These are phyloP conservation scores for Blastobotrys buckinghamii DNA, from an alignment of 1,139 yeast species.

Conservation along the genomic window DNA sequence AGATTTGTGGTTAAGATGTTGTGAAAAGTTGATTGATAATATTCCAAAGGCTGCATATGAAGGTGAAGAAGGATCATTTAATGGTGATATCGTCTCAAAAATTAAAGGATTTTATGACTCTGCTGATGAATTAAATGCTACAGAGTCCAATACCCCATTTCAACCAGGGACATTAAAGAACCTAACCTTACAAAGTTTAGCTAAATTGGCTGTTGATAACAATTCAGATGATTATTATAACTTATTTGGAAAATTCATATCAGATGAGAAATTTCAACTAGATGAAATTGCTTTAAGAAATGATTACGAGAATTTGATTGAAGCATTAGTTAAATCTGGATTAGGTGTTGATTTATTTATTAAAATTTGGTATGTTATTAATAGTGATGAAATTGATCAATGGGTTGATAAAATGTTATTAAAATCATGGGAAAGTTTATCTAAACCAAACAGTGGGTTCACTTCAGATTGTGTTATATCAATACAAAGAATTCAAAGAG, in stretches of 20 bases:
- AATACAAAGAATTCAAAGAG: constrained; percentile 35
- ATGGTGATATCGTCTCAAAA: background rate
- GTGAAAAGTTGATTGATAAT: constrained; percentile 6
- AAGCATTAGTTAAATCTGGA: constrained; percentile 26
- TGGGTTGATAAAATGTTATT: constrained; percentile 16
- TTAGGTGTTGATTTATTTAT: constrained; percentile 8
- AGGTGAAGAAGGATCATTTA: background rate
- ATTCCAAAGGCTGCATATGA: constrained; percentile 5
- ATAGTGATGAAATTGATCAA: constrained; percentile 18
- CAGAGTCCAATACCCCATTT: background rate
- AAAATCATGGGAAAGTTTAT: constrained; percentile 11
- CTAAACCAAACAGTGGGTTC: constrained; percentile 8
- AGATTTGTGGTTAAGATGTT: constrained; percentile 18
- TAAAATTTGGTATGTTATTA: constrained; percentile 1
- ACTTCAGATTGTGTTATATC: constrained; percentile 59
- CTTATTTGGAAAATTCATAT: constrained; percentile 41
- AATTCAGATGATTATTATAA: constrained; percentile 13
- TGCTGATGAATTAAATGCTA: background rate
- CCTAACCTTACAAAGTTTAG: background rate
- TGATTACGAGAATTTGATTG: constrained; percentile 25
- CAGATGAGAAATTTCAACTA: constrained; percentile 21
- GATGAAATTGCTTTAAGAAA: background rate
- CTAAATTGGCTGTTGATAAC: background rate
- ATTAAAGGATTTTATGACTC: constrained; percentile 10
- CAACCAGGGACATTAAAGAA: background rate